Evolutionary conservation across 352 stramenopile genomes (phyloP), one percentile per base, ranked within the genome.

Genomic region (Phytophthora hybrid): DNA sequence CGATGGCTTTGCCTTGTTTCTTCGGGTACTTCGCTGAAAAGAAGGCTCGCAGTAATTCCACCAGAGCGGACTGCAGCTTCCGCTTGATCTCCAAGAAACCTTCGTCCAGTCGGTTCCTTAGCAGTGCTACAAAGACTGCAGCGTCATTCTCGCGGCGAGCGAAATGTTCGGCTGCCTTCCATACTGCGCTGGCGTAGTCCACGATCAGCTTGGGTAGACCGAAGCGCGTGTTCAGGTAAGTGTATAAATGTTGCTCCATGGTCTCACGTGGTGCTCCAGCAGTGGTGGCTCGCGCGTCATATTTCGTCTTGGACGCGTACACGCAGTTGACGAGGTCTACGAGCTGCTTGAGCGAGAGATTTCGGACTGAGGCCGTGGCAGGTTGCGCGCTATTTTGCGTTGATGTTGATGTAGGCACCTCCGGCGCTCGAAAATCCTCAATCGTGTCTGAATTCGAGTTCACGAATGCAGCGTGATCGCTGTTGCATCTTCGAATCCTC

Each of bases 171-270:
- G 82, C 88, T 1, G 77, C 82, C 67, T 93, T 93, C 89, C 91
- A 93, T n/a, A 97, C 84, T 9, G 91, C 88, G 44, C 80, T 84
- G 1, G 90, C 90, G 61, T 95, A 93, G 49, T 94, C 87, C 34
- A 96, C 79, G 34, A 91, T 93, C 29, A 97, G 76, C 29, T 77
- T 61, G 0, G 86, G 82, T 16, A 97, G 74, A 1, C 91, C 91
- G 58, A 97, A 97, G n/a, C 88, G 84, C 63, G 94, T 90, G 64
- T 94, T 95, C 54, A 97, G 66, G 56, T 93, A 97, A 57, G 91
- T 91, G 79, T 97, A 97, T 80, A 97, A 80, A 67, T 97, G 91
- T 76, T 97, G 91, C 85, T 97, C 90, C 66, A 96, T 88, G 5
- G 90, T 97, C 56, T 97, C 91, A 4, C 84, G 80, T 16, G 90